phyloP scores from a whole-genome alignment of 495 filamentous ascomycete genomes.

The Cladorrhinum samala region DNA sequence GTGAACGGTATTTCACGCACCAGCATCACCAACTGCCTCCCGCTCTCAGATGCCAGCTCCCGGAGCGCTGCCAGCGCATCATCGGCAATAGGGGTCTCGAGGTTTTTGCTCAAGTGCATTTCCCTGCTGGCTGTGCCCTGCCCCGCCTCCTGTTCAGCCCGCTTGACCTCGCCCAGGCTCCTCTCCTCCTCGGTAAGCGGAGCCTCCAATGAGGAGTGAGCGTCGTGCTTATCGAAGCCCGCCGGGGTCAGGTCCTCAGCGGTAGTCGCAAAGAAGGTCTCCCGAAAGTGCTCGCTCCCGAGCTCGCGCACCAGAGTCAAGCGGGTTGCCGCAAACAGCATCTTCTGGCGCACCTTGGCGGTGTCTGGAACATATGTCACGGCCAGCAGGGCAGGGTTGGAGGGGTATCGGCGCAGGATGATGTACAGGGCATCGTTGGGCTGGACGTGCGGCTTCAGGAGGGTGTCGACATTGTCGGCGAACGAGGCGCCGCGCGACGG shows the following conservation, averaged over 20 bases:
- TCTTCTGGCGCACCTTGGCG: slow-evolving; percentile 90
- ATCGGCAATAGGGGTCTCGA: slow-evolving; percentile 62
- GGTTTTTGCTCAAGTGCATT: slow-evolving; percentile 51
- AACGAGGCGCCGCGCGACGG: slow-evolving; percentile 51
- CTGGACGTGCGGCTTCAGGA: slow-evolving; percentile 58
- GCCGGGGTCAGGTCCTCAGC: slow-evolving; percentile 62
- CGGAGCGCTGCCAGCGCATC: slow-evolving; percentile 61
- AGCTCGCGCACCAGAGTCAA: slow-evolving; percentile 79
- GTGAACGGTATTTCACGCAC: slow-evolving; percentile 42
- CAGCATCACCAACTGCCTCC: slow-evolving; percentile 67
- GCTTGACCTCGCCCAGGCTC: slow-evolving; percentile 66
- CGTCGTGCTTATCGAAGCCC: slow-evolving; percentile 74
- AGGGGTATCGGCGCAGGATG: slow-evolving; percentile 63
- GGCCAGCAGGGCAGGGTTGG: slow-evolving; percentile 55
- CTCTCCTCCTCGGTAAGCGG: slow-evolving; percentile 87
- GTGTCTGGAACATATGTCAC: slow-evolving; percentile 87
- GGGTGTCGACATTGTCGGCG: slow-evolving; percentile 49
- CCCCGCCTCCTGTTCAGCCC: slow-evolving; percentile 73
- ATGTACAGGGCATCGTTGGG: slow-evolving; percentile 75
- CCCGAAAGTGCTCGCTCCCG: slow-evolving; percentile 79
- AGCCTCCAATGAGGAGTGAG: slow-evolving; percentile 57
- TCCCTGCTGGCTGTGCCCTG: slow-evolving; percentile 60
- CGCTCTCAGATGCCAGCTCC: slow-evolving; percentile 46
- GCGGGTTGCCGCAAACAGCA: slow-evolving; percentile 86
- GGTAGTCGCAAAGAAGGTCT: slow-evolving; percentile 69